Base-by-base conservation (phyloP, 208 protist genomes). In the Leishmania braziliensis region DNA sequence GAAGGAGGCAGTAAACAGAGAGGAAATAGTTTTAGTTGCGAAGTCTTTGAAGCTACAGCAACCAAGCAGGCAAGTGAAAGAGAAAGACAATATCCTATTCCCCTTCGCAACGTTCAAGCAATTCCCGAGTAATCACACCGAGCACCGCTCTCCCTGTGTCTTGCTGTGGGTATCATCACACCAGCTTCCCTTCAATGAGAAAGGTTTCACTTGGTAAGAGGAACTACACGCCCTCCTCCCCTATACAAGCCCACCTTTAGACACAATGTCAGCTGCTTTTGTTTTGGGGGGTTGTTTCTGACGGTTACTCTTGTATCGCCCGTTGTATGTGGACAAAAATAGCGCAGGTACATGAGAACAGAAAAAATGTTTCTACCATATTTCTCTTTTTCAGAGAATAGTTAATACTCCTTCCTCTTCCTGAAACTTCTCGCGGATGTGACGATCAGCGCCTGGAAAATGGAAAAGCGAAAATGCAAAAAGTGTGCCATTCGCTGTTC, bases 381-480 rank as follows among this genome's bases (percentile, higher is more conserved):
- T 84, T 69, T 36, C 50, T 80, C 8, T 48, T 39, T 56, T 73
- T 20, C 29, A 16, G 50, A 36, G 12, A 71, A 36, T 33, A 9
- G 6, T 29, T 51, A 48, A 79, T 46, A 62, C 50, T 60, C 70
- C 39, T 75, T 82, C 66, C 33, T 12, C 53, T 18, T 16, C 20
- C 10, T n/a, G 5, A 12, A 43, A 43, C 8, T 16, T 69, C 23
- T 33, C 66, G 43, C 43, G 14, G 33, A 66, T 3, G 33, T 20
- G 12, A 2, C 26, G 50, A 56, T 75, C 51, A 62, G 48, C 71
- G 69, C 58, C 60, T 63, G 60, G 50, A 48, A 26, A 84, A 46
- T 56, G 81, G 18, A 79, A 62, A 72, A 80, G 18, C n/a, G 60
- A 90, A 82, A 73, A 74, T 79, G 80, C 78, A 77, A 72, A 56